phyloP scores from a whole-genome alignment of 768 basidiomycete genomes.

The Mycena crocata region DNA sequence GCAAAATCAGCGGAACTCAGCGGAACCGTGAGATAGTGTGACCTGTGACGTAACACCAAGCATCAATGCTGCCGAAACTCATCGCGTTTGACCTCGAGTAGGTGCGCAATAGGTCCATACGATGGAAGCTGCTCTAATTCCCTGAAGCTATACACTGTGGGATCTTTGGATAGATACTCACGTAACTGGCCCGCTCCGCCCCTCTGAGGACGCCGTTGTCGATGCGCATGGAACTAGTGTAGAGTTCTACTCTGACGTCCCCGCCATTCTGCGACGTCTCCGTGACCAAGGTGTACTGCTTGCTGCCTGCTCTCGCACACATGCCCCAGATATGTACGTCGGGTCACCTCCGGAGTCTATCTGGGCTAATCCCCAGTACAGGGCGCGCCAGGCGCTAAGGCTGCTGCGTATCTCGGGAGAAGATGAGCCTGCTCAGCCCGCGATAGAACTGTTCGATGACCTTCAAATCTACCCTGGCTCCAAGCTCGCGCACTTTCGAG shows the following conservation, averaged over 20 bases:
- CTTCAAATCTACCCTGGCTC: constrained; percentile 85
- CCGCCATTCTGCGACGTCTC: constrained; percentile 74
- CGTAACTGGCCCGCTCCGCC: constrained; percentile 68
- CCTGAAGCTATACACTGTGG: constrained; percentile 83
- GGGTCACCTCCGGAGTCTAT: not conserved
- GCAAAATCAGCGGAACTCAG: too few species aligned
- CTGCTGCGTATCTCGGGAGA: constrained; percentile 65
- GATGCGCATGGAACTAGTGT: constrained; percentile 62
- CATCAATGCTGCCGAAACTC: constrained; percentile 50
- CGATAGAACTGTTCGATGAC: constrained; percentile 74
- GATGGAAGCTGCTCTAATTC: constrained; percentile 11
- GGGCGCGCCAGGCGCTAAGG: constrained; percentile 81
- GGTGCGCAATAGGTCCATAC: constrained; percentile 16
- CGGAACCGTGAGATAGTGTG: too few species aligned
- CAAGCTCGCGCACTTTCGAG: constrained; percentile 85
- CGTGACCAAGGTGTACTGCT: constrained; percentile 62
- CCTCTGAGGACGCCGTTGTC: constrained; percentile 58
- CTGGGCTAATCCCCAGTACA: constrained; percentile 42
- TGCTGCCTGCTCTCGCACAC: constrained; percentile 82
- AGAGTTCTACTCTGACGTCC: constrained; percentile 82
- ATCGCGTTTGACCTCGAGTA: constrained; percentile 89
- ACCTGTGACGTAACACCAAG: too few species aligned
- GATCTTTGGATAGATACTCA: constrained; percentile 90
- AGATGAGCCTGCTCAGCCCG: constrained; percentile 51
- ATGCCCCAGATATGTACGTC: constrained; percentile 74